These are phyloP conservation scores for Ehretia macrophylla DNA, from an alignment of 257 asterid species.

Conservation along the genomic window DNA sequence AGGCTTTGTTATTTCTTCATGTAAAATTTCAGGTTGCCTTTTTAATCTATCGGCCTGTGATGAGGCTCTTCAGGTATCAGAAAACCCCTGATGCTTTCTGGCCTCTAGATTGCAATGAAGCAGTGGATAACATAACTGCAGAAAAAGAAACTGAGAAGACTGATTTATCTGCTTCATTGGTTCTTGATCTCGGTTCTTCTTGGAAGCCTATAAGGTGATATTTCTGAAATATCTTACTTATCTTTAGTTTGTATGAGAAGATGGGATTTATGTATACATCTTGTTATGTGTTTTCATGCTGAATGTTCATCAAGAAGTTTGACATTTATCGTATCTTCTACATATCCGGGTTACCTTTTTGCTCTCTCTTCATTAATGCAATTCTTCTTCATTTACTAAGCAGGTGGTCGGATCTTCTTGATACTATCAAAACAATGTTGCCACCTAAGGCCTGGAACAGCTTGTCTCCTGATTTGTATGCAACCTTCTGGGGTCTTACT, in stretches of 20 bases:
- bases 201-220: slow-evolving; percentile 62
- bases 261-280: too few relatives aligned
- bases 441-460: slow-evolving; percentile 99
- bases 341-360: too few relatives aligned
- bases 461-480: slow-evolving; percentile 92
- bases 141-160: slow-evolving; percentile 59
- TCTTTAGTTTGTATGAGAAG: slow-evolving; percentile 2
- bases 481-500: slow-evolving; percentile 99
- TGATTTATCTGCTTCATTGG: slow-evolving; percentile 37
- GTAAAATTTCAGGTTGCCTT: slow-evolving; percentile 76
- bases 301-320: too few relatives aligned
- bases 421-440: slow-evolving; percentile 80
- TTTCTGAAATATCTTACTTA: slow-evolving; percentile 12
- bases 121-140: slow-evolving; percentile 29
- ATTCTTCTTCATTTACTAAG: slow-evolving; percentile 15
- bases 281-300: too few relatives aligned
- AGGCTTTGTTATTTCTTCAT: background rate
- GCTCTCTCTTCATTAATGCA: background rate
- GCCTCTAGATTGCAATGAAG: slow-evolving; percentile 74
- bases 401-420: slow-evolving; percentile 92
- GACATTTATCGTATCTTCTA: too few relatives aligned
- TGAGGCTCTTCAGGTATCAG: slow-evolving; percentile 88
- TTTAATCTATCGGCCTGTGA: slow-evolving; percentile 90
- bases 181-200: slow-evolving; percentile 79
- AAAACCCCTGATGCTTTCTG: slow-evolving; percentile 56